Percentiles rank a stretch among this genome's conserved stretches.
Conservation (phyloP, 306 rosid genomes). For the Dalbergia oliveri region DNA sequence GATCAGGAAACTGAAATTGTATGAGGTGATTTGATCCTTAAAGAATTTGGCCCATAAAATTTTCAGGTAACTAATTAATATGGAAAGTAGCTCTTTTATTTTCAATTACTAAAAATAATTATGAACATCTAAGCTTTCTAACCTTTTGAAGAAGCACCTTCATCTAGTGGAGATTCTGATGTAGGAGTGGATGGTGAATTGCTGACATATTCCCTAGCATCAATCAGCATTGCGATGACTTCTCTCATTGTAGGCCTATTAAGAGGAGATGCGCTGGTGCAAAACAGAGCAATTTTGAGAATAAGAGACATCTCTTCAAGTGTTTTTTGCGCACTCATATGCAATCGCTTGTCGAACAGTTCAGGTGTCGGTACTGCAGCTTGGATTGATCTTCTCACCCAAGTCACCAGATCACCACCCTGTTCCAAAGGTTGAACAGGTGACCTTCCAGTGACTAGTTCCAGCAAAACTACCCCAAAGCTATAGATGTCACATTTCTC, state of each 20-base stretch:
- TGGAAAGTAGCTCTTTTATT: not conserved
- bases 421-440: conserved; percentile 86
- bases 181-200: conserved; percentile 65
- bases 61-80: not conserved
- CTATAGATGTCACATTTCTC: conserved; percentile 89
- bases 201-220: conserved; percentile 66
- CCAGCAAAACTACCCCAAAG: conserved; percentile 83
- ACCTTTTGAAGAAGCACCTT: conserved; percentile 65
- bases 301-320: conserved; percentile 74
- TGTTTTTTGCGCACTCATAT: conserved; percentile 56
- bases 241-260: conserved; percentile 89
- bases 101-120: not conserved
- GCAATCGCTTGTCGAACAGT: conserved; percentile 68
- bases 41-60: not conserved
- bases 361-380: conserved; percentile 55
- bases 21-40: not conserved
- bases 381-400: conserved; percentile 73
- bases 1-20: not conserved
- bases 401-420: conserved; percentile 79
- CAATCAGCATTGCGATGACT: conserved; percentile 82
- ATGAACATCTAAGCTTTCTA: conserved; percentile 42
- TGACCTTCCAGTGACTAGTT: conserved; percentile 69
- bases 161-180: conserved; percentile 72
- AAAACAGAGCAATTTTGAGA: conserved; percentile 80
- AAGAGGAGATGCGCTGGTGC: conserved; percentile 76